Base-by-base conservation (phyloP, 768 basidiomycete genomes). In the Calocybe gangraenosa region DNA sequence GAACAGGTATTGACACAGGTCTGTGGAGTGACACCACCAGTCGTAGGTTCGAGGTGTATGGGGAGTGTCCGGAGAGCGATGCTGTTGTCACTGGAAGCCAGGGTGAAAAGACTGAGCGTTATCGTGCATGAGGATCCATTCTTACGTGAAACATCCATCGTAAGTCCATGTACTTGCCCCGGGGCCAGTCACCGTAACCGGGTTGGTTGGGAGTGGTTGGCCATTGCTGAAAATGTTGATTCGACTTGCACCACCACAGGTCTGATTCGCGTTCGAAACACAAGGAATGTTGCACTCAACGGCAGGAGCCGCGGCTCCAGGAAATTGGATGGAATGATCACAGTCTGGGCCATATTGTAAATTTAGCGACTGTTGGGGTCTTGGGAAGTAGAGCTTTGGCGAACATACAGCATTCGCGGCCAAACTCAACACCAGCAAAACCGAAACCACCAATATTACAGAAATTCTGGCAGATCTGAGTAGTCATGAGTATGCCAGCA, bases 351-450 rank as follows among this genome's bases (percentile, higher is more conserved):
- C 34, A 35, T n/a, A 35, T 7, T 21, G 14, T 15, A 14, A 40
- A 42, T 23, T 17, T 28, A 28, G 25, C 5, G 5, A 28, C 25
- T 28, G 25, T 11, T 28, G 25, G 25, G n/a, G n/a, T n/a, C n/a
- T n/a, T n/a, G n/a, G n/a, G n/a, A n/a, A n/a, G n/a, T n/a, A n/a
- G n/a, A n/a, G n/a, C n/a, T n/a, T n/a, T n/a, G n/a, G n/a, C n/a
- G n/a, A 10, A 46, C 44, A 19, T 42, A 50, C 49, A 50, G 31
- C 49, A 47, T 25, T 51, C 49, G 33, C 46, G 39, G 2, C 45
- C 49, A 32, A 43, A 51, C 18, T 51, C 42, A 17, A 51, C 45
- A 40, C 49, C 49, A 2, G 49, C 45, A 39, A 50, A 47, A 28
- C 42, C 49, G 32, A 37, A 49, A 0, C 7, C 23, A 15, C 33